phyloP scores from a whole-genome alignment of 2,329 filamentous ascomycete genomes.

The Thielaviopsis ethacetica region DNA sequence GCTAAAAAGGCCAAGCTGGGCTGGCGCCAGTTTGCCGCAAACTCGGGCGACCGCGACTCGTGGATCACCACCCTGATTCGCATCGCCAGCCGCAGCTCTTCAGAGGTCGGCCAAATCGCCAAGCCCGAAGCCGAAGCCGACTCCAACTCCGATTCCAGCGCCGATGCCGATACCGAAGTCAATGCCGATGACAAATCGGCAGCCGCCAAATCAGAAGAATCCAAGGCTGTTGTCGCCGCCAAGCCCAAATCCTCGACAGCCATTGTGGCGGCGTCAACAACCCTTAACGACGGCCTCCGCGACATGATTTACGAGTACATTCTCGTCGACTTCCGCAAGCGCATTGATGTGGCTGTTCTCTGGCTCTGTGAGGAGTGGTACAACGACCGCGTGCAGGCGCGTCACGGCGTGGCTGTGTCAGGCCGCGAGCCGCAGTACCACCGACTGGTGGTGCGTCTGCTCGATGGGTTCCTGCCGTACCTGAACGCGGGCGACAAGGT shows the following conservation, averaged over 20 bases:
- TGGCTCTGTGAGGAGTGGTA: constrained; percentile 99
- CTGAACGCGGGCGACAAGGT: constrained; percentile 84
- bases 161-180: constrained; percentile 20
- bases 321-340: constrained; percentile 76
- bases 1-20: constrained; percentile 50
- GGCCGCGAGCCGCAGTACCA: constrained; percentile 45
- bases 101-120: constrained; percentile 35
- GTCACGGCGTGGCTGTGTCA: background rate
- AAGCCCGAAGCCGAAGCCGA: constrained; percentile 55
- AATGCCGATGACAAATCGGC: constrained; percentile 17
- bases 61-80: constrained; percentile 83
- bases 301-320: constrained; percentile 72
- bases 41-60: constrained; percentile 68
- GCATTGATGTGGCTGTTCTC: constrained; percentile 77
- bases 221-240: constrained; percentile 4
- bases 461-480: constrained; percentile 81
- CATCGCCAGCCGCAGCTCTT: constrained; percentile 34
- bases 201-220: background rate
- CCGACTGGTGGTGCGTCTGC: constrained; percentile 60
- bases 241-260: constrained; percentile 1
- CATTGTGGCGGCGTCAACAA: constrained; percentile 18
- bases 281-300: constrained; percentile 54
- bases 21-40: constrained; percentile 70
- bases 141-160: background rate
- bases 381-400: constrained; percentile 48